Evolutionary conservation across 116 monocot genomes (phyloP).

Genomic region (Posidonia oceanica): DNA sequence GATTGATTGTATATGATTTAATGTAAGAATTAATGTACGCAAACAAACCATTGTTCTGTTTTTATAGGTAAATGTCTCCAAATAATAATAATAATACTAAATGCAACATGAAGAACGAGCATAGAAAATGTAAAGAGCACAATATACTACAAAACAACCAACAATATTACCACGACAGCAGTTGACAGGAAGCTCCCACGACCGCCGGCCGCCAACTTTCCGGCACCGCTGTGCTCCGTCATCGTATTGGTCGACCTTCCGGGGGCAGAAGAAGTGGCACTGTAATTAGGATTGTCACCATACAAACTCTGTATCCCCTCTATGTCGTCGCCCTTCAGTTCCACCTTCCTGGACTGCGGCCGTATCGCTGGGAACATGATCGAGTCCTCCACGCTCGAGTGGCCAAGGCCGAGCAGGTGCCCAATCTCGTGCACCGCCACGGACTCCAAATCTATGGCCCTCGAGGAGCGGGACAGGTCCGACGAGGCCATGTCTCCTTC

Average conservation of each 20-base stretch:
- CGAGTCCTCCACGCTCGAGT: slow-evolving; percentile 46
- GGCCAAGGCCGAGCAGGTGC: slow-evolving; percentile 67
- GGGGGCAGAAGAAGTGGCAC: background rate
- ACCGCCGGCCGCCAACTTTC: too few relatives aligned
- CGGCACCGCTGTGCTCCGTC: background rate
- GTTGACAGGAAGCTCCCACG: background rate
- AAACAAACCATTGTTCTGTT: too few relatives aligned
- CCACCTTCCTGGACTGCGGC: slow-evolving; percentile 50
- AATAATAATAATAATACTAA: too few relatives aligned
- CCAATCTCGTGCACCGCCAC: slow-evolving; percentile 91
- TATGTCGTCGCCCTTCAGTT: slow-evolving; percentile 52
- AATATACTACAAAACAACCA: background rate
- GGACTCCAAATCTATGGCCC: slow-evolving; percentile 68
- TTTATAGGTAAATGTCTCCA: too few relatives aligned
- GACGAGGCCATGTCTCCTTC: slow-evolving; percentile 24
- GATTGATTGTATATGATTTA: too few relatives aligned
- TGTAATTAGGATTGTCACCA: slow-evolving; percentile 28
- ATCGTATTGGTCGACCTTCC: too few relatives aligned
- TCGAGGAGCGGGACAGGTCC: slow-evolving; percentile 7
- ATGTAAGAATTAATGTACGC: too few relatives aligned
- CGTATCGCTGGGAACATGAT: slow-evolving; percentile 67
- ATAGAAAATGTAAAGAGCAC: background rate
- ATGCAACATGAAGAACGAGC: background rate
- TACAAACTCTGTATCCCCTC: slow-evolving; percentile 60
- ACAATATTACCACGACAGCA: background rate